These are phyloP conservation scores for Thielaviopsis ethacetica DNA, from an alignment of 2,329 filamentous ascomycete genomes.

Conservation along the genomic window DNA sequence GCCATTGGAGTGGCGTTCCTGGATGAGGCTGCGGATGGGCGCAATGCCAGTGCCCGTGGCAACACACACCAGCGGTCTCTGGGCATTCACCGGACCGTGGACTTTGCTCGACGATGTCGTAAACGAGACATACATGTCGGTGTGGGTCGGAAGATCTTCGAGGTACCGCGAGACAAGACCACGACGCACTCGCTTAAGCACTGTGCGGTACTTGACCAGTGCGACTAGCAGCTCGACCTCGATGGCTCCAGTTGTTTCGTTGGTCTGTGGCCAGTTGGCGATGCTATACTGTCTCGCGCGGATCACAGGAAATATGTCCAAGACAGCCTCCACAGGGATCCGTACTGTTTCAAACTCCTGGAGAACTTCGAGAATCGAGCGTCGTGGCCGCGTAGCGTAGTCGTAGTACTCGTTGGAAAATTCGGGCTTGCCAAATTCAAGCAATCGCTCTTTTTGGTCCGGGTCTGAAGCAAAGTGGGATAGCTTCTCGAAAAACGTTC, in stretches of 20 bases:
- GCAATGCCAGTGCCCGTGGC: slow-evolving; percentile 79
- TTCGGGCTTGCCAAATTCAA: slow-evolving; percentile 66
- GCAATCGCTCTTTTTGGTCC: slow-evolving; percentile 62
- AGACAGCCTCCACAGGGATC: slow-evolving; percentile 57
- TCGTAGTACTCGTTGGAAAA: slow-evolving; percentile 88
- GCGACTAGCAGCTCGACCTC: slow-evolving; percentile 54
- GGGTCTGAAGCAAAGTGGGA: slow-evolving; percentile 56
- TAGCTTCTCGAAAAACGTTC: slow-evolving; percentile 69
- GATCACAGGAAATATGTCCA: slow-evolving; percentile 63
- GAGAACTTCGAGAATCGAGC: slow-evolving; percentile 82
- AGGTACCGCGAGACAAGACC: slow-evolving; percentile 87
- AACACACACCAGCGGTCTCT: slow-evolving; percentile 54
- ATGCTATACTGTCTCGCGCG: slow-evolving; percentile 92
- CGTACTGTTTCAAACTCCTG: slow-evolving; percentile 77
- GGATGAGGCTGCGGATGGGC: slow-evolving; percentile 66
- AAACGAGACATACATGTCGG: slow-evolving; percentile 7
- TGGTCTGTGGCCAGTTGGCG: slow-evolving; percentile 34
- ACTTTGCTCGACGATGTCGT: slow-evolving; percentile 30
- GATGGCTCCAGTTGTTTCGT: slow-evolving; percentile 24
- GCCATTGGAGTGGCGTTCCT: slow-evolving; percentile 42
- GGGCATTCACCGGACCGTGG: slow-evolving; percentile 29
- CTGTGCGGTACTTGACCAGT: slow-evolving; percentile 79
- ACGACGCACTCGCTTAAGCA: slow-evolving; percentile 67
- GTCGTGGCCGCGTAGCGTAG: slow-evolving; percentile 78
- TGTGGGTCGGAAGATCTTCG: slow-evolving; percentile 38